These are phyloP conservation scores for Colletotrichum endophyticum DNA, from an alignment of 2,329 filamentous ascomycete species.

Conservation along the genomic window DNA sequence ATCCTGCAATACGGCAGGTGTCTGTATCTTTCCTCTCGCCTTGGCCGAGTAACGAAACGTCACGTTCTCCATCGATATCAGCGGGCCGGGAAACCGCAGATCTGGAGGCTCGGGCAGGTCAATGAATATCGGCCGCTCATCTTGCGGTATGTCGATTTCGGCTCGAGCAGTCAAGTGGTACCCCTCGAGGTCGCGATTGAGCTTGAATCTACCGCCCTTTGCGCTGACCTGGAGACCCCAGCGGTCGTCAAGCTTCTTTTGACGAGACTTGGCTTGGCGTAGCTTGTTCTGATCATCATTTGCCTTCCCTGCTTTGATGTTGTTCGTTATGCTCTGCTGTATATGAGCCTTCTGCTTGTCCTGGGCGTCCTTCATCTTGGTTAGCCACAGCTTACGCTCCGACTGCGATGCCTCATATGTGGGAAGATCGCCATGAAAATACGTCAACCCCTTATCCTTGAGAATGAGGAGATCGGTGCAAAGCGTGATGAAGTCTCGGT, in stretches of 20 bases:
- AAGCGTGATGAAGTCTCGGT: conserved; percentile 79
- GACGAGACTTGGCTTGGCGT: conserved; percentile 81
- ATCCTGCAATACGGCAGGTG: conserved; percentile 60
- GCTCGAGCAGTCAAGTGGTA: conserved; percentile 63
- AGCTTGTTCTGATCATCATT: conserved; percentile 86
- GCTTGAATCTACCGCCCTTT: conserved; percentile 78
- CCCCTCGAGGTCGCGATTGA: conserved; percentile 75
- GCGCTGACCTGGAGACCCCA: conserved; percentile 78
- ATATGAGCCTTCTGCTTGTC: conserved; percentile 83
- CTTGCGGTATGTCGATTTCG: conserved; percentile 74
- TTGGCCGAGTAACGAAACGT: conserved; percentile 64
- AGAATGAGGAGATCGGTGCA: conserved; percentile 81
- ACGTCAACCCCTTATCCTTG: conserved; percentile 72
- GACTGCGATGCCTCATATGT: conserved; percentile 73
- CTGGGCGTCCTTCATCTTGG: conserved; percentile 80
- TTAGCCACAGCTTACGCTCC: conserved; percentile 71
- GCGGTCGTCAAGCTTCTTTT: conserved; percentile 84
- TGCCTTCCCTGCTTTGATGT: conserved; percentile 75
- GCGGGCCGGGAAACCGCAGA: conserved; percentile 74
- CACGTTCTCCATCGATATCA: conserved; percentile 75
- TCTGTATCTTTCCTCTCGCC: conserved; percentile 30
- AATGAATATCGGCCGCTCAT: conserved; percentile 63
- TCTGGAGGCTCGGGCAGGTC: conserved; percentile 68
- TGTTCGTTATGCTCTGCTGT: conserved; percentile 76
- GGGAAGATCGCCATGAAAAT: conserved; percentile 77